Evolutionary conservation across 163 green algal genomes (phyloP), one percentile per base, ranked within the genome.

Genomic region (Chlamydomonas reinhardtii): DNA sequence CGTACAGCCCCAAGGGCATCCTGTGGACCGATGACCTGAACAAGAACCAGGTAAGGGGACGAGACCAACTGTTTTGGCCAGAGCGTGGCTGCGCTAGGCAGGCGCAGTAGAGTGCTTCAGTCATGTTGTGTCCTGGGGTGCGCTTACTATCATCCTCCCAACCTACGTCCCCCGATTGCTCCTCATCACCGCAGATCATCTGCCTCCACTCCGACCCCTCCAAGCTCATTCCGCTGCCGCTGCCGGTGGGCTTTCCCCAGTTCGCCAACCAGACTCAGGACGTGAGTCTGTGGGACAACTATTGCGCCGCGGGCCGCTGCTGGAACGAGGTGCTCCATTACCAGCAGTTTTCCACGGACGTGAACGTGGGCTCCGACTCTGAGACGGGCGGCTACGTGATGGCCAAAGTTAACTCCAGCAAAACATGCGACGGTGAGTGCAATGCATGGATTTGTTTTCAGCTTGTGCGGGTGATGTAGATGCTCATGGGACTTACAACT

Each of bases 21-120:
- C 70, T 86, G 29, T 86, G 70, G 70, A 86, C 80, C 3, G 80
- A 86, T 27, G 71, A 80, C 27, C 54, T 86, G 3, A 86, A 86
- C 56, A 86, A 86, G 20, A 86, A 86, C 71, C 80, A 86, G 80
- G 78, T 85, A 24, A 48, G 39, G 5, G 39, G 39, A 8, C 39
- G 8, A 48, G 39, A n/a, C n/a, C n/a, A n/a, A n/a, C n/a, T n/a
- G n/a, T n/a, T n/a, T n/a, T 48, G 39, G 39, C 39, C 39, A 48
- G 39, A 48, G 39, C 39, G 39, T 8, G 39, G 39, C n/a, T n/a
- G n/a, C n/a, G n/a, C n/a, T n/a, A n/a, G n/a, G n/a, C n/a, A n/a
- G n/a, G n/a, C n/a, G n/a, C n/a, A n/a, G n/a, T n/a, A n/a, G n/a
- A n/a, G n/a, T n/a, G n/a, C n/a, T n/a, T n/a, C n/a, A n/a, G n/a